Percentiles rank a stretch among this genome's conserved stretches.
phyloP scores from a whole-genome alignment of 768 basidiomycete species.

The Mrakia frigida region DNA sequence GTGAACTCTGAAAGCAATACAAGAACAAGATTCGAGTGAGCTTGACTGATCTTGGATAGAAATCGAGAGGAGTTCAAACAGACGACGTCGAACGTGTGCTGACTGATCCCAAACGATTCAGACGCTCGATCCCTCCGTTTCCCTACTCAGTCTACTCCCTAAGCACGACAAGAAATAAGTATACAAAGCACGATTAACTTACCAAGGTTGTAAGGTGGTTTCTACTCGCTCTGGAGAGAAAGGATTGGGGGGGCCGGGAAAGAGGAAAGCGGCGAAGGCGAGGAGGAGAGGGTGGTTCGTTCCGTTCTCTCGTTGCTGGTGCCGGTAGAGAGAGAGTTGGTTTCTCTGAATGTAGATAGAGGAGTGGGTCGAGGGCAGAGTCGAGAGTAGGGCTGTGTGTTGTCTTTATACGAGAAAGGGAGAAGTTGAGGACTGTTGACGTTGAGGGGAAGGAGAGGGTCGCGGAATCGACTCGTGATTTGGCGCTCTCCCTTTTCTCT shows the following conservation, averaged over 20 bases:
- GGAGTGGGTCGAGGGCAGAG: not conserved
- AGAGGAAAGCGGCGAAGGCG: not conserved
- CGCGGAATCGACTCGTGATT: not conserved
- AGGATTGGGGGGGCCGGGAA: not conserved
- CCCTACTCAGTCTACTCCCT: not conserved
- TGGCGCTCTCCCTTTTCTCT: not conserved
- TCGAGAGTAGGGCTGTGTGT: not conserved
- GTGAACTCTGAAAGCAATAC: not conserved
- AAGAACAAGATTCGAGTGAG: not conserved
- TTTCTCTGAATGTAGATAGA: not conserved
- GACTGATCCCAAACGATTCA: not conserved
- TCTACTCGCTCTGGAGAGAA: constrained; percentile 8
- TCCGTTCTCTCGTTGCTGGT: not conserved
- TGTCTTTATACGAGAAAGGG: not conserved
- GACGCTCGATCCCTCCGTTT: not conserved
- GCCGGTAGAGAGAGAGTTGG: not conserved
- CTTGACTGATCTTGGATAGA: not conserved
- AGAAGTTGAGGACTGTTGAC: not conserved
- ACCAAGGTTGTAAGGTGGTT: not conserved
- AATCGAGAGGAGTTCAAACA: not conserved
- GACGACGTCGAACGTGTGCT: not conserved
- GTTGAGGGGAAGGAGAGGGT: not conserved
- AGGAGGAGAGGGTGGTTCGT: not conserved
- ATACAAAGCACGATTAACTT: not conserved
- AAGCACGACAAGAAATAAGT: not conserved